Evolutionary conservation across 257 asterid species (phyloP).

Genomic region (Plectranthus barbatus): DNA sequence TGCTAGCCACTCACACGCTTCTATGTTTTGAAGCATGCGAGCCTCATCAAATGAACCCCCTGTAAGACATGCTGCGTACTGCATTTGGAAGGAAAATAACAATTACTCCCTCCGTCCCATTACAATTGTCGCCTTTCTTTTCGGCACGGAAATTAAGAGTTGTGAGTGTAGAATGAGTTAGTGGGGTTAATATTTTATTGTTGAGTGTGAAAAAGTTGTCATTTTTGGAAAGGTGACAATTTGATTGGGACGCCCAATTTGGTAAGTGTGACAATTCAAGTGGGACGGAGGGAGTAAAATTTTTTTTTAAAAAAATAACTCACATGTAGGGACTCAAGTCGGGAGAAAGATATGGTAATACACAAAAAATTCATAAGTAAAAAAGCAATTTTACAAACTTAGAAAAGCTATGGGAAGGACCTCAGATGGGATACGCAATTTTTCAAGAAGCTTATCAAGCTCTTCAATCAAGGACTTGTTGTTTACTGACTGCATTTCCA

Average conservation of each 20-base stretch:
- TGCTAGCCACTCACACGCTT: slow-evolving; percentile 97
- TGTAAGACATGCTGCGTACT: slow-evolving; percentile 72
- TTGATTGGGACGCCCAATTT: no score
- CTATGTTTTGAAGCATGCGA: slow-evolving; percentile 89
- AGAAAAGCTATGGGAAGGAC: slow-evolving; percentile 26
- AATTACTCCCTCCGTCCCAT: no score
- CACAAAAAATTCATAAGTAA: neutral
- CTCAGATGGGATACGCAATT: slow-evolving; percentile 83
- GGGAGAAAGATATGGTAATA: neutral
- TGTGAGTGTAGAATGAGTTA: no score
- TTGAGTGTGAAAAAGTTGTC: no score
- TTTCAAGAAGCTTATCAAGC: slow-evolving; percentile 93
- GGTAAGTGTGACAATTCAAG: no score
- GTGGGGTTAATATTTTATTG: no score
- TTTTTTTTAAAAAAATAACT: slow-evolving; percentile 8
- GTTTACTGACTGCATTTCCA: slow-evolving; percentile 97
- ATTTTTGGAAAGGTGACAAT: no score
- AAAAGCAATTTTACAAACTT: slow-evolving; percentile 12
- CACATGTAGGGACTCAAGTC: neutral
- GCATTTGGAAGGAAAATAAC: slow-evolving; percentile 32
- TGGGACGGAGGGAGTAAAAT: no score
- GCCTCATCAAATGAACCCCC: slow-evolving; percentile 96
- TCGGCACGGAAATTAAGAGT: no score
- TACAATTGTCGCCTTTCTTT: no score
- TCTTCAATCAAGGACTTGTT: slow-evolving; percentile 79